Conservation (phyloP, 306 rosid species). For the Mimosa pudica region DNA sequence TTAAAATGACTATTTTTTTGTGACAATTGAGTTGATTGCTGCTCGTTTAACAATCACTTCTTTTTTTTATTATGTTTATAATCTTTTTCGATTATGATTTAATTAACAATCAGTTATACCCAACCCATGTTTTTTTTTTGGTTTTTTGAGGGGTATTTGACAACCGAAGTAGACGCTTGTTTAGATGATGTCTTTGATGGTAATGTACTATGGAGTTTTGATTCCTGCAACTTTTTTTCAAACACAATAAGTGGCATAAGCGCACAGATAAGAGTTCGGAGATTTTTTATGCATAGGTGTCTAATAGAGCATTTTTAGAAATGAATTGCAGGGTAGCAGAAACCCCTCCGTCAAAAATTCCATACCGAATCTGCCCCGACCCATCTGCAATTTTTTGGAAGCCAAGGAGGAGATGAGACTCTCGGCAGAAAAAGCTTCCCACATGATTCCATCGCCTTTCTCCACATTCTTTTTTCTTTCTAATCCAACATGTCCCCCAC, state of each 20-base stretch:
- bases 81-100: too few species aligned
- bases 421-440: conserved; percentile 1
- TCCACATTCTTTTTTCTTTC: not conserved
- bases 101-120: too few species aligned
- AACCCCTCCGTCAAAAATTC: conserved; percentile 61
- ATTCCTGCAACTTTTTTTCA: too few species aligned
- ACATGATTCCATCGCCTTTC: conserved; percentile 7
- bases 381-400: conserved; percentile 92
- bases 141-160: too few species aligned
- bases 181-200: too few species aligned
- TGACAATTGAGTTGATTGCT: too few species aligned
- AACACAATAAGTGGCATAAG: not conserved
- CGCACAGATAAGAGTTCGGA: not conserved
- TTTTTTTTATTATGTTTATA: too few species aligned
- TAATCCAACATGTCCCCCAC: not conserved
- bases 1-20: too few species aligned
- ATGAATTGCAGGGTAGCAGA: conserved; percentile 61
- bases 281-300: not conserved
- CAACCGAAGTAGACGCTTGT: too few species aligned
- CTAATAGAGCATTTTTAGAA: conserved; percentile 19
- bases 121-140: too few species aligned
- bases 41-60: too few species aligned
- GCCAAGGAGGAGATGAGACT: conserved; percentile 61
- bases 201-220: too few species aligned
- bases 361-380: conserved; percentile 78